Conservation (phyloP, 2,329 filamentous ascomycete genomes). For the Mycosphaerella arachidis region DNA sequence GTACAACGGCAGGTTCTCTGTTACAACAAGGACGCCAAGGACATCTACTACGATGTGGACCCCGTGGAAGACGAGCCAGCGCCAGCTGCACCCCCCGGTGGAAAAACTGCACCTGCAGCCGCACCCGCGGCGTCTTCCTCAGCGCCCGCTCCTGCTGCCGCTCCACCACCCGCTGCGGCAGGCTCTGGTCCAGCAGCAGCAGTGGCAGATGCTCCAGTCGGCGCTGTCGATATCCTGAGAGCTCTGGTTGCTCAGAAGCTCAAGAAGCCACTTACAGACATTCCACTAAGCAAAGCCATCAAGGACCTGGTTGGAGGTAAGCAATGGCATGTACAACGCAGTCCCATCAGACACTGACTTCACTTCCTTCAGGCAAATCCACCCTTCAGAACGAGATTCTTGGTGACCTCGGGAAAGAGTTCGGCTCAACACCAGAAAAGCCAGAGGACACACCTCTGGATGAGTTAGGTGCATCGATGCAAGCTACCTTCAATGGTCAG, state of each 20-base stretch:
- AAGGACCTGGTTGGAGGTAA: conserved; percentile 96
- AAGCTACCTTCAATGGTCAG: conserved; percentile 97
- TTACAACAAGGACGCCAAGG: conserved; percentile 99
- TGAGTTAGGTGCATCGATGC: conserved; percentile 91
- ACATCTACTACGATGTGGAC: conserved; percentile 99
- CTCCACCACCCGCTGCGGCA: conserved; percentile 55
- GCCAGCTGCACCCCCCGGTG: conserved; percentile 49
- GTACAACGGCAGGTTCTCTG: conserved; percentile 96
- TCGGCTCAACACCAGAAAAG: conserved; percentile 96
- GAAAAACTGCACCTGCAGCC: conserved; percentile 43
- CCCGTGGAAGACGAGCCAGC: conserved; percentile 81
- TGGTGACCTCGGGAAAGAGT: conserved; percentile 95
- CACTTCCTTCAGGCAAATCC: conserved; percentile 72
- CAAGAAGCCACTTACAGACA: conserved; percentile 85
- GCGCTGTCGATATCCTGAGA: conserved; percentile 84
- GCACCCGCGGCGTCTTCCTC: conserved; percentile 46
- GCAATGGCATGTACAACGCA: conserved; percentile 33
- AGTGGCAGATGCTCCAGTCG: conserved; percentile 80
- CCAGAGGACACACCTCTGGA: conserved; percentile 96
- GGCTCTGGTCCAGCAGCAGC: conserved; percentile 81
- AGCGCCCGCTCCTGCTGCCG: conserved; percentile 50
- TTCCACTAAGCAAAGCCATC: conserved; percentile 93
- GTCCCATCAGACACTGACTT: not conserved
- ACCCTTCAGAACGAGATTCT: conserved; percentile 98
- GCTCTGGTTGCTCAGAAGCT: conserved; percentile 92